Percentiles rank a stretch among this genome's conserved stretches.
These are phyloP conservation scores for Trichophyton schoenleinii DNA, from an alignment of 2,329 filamentous ascomycete species.

Conservation along the genomic window DNA sequence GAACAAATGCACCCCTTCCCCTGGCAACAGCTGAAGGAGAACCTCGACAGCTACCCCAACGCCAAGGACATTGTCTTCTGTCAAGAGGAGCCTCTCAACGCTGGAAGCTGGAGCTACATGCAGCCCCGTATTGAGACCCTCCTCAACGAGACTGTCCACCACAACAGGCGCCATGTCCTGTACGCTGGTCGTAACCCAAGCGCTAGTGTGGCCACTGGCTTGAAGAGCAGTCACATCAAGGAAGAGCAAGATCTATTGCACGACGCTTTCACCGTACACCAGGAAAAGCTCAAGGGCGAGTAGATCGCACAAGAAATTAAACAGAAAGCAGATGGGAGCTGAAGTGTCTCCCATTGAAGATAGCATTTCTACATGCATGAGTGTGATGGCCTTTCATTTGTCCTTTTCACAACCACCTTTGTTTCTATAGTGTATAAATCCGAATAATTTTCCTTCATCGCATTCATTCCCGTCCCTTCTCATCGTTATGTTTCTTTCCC, in stretches of 20 bases:
- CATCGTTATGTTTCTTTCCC: neutral
- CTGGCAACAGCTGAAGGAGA: constrained; percentile 92
- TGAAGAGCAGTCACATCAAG: constrained; percentile 78
- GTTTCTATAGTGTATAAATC: constrained; percentile 4
- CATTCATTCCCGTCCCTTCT: neutral
- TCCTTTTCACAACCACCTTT: neutral
- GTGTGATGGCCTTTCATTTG: constrained; percentile 4
- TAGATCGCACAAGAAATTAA: constrained; percentile 24
- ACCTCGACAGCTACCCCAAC: constrained; percentile 93
- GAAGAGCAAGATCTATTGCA: constrained; percentile 78
- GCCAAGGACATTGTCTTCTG: constrained; percentile 95
- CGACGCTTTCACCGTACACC: constrained; percentile 50
- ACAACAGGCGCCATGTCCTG: constrained; percentile 91
- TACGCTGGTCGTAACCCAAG: constrained; percentile 91
- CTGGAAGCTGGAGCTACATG: constrained; percentile 92
- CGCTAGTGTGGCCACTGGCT: constrained; percentile 82
- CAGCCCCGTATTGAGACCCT: constrained; percentile 95
- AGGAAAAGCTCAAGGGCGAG: constrained; percentile 55
- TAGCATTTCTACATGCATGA: neutral
- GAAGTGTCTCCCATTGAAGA: constrained; percentile 1
- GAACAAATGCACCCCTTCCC: constrained; percentile 99
- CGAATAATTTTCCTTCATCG: neutral
- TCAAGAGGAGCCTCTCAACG: constrained; percentile 96
- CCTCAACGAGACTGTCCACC: constrained; percentile 78
- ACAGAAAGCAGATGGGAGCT: constrained; percentile 3